phyloP scores from a whole-genome alignment of 306 rosid species.

The Arachis stenosperma region DNA sequence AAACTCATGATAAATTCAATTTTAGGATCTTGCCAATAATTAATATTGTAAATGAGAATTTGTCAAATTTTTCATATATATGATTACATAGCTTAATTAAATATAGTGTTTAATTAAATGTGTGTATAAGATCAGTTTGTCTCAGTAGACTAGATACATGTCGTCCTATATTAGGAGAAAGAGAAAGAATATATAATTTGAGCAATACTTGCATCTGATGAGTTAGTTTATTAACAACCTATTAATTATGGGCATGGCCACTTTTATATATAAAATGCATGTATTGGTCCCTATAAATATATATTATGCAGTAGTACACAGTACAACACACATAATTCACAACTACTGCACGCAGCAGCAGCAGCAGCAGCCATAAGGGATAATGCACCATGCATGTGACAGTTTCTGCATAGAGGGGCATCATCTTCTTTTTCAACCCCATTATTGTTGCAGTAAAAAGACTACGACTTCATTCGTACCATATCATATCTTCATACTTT shows the following conservation, averaged over 20 bases:
- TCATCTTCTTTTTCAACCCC: constrained; percentile 4
- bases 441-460: background rate
- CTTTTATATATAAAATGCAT: constrained; percentile 14
- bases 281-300: constrained; percentile 29
- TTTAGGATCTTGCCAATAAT: too few relatives aligned
- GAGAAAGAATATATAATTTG: too few relatives aligned
- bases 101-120: too few relatives aligned
- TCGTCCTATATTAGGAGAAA: too few relatives aligned
- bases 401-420: constrained; percentile 1
- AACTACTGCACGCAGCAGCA: background rate
- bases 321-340: background rate
- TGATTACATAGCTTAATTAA: too few relatives aligned
- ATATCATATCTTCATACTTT: background rate
- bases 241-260: constrained; percentile 5
- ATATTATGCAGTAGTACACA: constrained; percentile 3
- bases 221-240: constrained; percentile 14
- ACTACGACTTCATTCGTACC: background rate
- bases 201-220: too few relatives aligned
- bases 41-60: too few relatives aligned
- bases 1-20: too few relatives aligned
- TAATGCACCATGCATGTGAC: constrained; percentile 21
- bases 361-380: background rate
- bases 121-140: too few relatives aligned
- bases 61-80: too few relatives aligned
- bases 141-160: too few relatives aligned